Percentiles rank a stretch among this genome's conserved stretches.
These are phyloP conservation scores for Daldinia caldariorum DNA, from an alignment of 495 filamentous ascomycete genomes.

Conservation along the genomic window DNA sequence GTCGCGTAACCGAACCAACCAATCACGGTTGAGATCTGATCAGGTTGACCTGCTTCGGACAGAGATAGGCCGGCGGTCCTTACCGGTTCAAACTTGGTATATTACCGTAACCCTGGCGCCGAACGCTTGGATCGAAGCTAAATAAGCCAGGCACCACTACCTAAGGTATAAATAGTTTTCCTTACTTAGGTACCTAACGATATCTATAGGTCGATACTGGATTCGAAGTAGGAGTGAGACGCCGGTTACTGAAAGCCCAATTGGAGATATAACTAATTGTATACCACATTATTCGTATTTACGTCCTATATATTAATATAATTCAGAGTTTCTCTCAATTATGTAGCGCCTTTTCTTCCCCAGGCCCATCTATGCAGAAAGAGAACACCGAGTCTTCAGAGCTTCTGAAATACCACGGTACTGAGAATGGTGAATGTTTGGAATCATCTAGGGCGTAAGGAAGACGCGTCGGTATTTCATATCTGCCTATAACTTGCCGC, in stretches of 20 bases:
- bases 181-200: not conserved
- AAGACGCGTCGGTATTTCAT: no score
- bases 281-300: no score
- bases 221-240: not conserved
- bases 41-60: constrained; percentile 23
- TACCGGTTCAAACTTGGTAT: not conserved
- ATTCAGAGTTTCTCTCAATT: no score
- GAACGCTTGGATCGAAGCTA: not conserved
- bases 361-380: no score
- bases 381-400: no score
- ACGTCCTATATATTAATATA: no score
- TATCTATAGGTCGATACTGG: not conserved
- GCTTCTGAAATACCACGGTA: no score
- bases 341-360: no score
- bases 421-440: no score
- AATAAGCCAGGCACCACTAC: not conserved
- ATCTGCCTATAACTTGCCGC: no score
- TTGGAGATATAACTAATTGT: not conserved
- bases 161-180: no score
- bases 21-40: constrained; percentile 9
- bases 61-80: constrained; percentile 23
- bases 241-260: not conserved
- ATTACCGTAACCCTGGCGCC: not conserved
- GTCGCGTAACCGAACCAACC: constrained; percentile 5
- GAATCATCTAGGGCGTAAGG: no score